Percentiles rank a stretch among this genome's conserved stretches.
These are phyloP conservation scores for Microbotryum lychnidis-dioicae DNA, from an alignment of 1,284 basidiomycete species.

Conservation along the genomic window DNA sequence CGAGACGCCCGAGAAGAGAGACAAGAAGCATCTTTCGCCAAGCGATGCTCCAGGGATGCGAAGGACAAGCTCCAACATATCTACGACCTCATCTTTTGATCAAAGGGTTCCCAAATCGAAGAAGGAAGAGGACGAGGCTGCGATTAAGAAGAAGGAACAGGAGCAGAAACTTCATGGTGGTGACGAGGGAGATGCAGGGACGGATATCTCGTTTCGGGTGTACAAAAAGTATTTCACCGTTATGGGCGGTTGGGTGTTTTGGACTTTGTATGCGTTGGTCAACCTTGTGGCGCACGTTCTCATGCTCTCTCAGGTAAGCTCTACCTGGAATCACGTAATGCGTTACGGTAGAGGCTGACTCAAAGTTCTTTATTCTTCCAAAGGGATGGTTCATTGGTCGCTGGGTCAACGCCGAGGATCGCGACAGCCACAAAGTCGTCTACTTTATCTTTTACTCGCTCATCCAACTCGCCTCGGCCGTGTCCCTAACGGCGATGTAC, in stretches of 20 bases:
- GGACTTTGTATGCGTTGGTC: constrained; percentile 57
- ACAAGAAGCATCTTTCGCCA: constrained; percentile 5
- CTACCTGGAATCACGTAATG: too few relatives aligned
- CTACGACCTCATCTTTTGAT: too few relatives aligned
- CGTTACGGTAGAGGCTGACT: not conserved
- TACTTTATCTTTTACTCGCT: constrained; percentile 70
- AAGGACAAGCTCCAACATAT: not conserved
- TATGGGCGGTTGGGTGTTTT: constrained; percentile 48
- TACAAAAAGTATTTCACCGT: constrained; percentile 64
- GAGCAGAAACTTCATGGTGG: constrained; percentile 71
- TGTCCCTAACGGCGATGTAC: constrained; percentile 26
- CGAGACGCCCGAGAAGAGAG: constrained; percentile 48
- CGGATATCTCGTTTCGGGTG: constrained; percentile 60
- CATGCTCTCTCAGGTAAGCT: constrained; percentile 25
- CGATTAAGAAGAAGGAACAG: constrained; percentile 46
- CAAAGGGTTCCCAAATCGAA: not conserved
- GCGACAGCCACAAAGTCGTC: constrained; percentile 44
- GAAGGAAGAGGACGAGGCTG: constrained; percentile 38
- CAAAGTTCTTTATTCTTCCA: too few relatives aligned
- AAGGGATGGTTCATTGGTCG: constrained; percentile 27
- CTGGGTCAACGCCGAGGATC: constrained; percentile 40
- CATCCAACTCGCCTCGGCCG: constrained; percentile 39
- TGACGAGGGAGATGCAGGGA: constrained; percentile 75
- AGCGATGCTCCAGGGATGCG: constrained; percentile 2
- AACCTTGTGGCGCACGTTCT: constrained; percentile 27